phyloP scores from a whole-genome alignment of 345 rosid species.

The Zanthoxylum bungeanum region DNA sequence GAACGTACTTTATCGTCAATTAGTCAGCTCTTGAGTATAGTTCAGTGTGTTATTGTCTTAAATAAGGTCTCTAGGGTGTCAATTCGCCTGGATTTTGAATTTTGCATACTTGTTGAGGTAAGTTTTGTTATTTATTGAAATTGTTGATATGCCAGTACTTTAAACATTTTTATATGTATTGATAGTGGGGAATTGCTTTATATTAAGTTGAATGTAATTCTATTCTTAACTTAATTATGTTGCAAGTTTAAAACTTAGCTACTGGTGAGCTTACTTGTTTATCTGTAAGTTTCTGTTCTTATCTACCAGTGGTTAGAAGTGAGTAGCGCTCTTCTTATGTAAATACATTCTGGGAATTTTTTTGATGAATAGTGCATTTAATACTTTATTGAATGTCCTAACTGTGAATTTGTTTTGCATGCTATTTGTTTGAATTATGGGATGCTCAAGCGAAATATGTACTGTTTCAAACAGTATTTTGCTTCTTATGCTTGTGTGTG shows the following conservation, averaged over 20 bases:
- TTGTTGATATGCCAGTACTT: not conserved
- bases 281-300: not conserved
- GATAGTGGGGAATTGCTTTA: not conserved
- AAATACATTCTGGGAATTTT: not conserved
- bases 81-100: constrained; percentile 10
- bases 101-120: constrained; percentile 27
- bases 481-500: too few species aligned
- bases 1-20: constrained; percentile 3
- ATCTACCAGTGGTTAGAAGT: not conserved
- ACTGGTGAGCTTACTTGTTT: not conserved
- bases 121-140: not conserved
- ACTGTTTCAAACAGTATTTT: not conserved
- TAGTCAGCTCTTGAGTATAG: not conserved
- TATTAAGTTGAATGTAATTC: not conserved
- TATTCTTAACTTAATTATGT: not conserved
- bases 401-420: not conserved
- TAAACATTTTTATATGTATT: not conserved
- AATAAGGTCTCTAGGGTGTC: not conserved
- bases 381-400: not conserved
- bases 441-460: too few species aligned
- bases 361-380: not conserved
- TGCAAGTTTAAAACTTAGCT: not conserved
- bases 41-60: not conserved
- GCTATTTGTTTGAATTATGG: not conserved
- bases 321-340: not conserved